Base-by-base conservation (phyloP, 2,329 filamentous ascomycete genomes). In the Colletotrichum phormii region DNA sequence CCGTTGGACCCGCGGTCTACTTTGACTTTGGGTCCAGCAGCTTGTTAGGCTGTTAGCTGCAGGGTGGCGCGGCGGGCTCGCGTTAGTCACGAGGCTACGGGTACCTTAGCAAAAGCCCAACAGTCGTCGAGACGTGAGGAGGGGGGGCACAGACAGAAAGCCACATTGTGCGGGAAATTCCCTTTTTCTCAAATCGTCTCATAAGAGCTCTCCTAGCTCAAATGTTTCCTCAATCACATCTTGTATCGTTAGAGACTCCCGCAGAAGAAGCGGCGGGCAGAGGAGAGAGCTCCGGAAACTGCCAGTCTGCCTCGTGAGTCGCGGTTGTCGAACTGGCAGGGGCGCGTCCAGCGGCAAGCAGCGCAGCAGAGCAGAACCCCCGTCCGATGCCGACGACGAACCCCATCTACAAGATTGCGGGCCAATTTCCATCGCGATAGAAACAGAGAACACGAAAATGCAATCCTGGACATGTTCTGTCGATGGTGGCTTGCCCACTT, bases 401-500 rank as follows among this genome's bases (percentile, higher is more conserved):
- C 42, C 18, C 42, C 8, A 49, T 49, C 42, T 8, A 49, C 42
- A 54, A 26, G 51, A 26, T 26, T 26, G n/a, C n/a, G 51, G 51
- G 22, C 22, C 51, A 54, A 54, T 13, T 31, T 58, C 22, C 53
- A 58, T 65, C 33, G 35, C 55, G 66, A 54, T 22, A 11, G 37
- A 51, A 42, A 58, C 26, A 53, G 35, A 42, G 57, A 31, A 37
- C 67, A 55, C 42, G 33, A 24, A 15, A 24, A 65, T n/a, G 60
- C 24, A 35, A 35, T 31, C 61, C 31, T 35, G 13, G 33, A 54
- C 29, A 67, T 29, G 24, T 37, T 37, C 11, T 51, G 26, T 59
- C 46, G 60, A 63, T 35, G 46, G 37, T 49, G 61, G 62, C n/a
- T 49, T 58, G 62, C 18, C 59, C 54, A 22, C 62, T 65, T 65